These are phyloP conservation scores for Curvularia sp. DNA, from an alignment of 2,329 filamentous ascomycete species.

Conservation along the genomic window DNA sequence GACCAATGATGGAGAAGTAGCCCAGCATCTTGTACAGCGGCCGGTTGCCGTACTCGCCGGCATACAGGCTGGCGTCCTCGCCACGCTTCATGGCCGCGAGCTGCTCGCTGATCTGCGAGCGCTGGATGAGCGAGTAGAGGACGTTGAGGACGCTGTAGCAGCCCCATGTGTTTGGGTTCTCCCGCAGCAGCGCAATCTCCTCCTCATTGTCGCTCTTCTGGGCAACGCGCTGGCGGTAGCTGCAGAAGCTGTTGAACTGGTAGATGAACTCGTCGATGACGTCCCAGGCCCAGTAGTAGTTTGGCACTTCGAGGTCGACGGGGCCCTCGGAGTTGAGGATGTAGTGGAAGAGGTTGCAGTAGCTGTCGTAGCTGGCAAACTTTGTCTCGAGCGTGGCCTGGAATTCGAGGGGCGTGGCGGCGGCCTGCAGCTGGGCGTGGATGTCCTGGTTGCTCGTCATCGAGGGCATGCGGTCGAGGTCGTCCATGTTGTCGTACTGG, in stretches of 20 bases:
- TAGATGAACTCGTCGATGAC: conserved; percentile 99
- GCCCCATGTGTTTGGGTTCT: conserved; percentile 99
- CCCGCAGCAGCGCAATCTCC: conserved; percentile 87
- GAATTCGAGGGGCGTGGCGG: conserved; percentile 94
- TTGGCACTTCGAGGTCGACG: conserved; percentile 94
- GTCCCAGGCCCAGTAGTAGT: conserved; percentile 99
- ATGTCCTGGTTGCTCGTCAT: conserved; percentile 83
- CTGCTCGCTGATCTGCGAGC: conserved; percentile 98
- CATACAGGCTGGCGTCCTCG: conserved; percentile 86
- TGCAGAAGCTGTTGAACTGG: conserved; percentile 99
- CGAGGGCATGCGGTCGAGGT: conserved; percentile 73
- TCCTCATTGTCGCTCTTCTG: conserved; percentile 85
- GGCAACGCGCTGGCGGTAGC: conserved; percentile 91
- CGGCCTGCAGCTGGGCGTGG: conserved; percentile 87
- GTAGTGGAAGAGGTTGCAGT: conserved; percentile 99
- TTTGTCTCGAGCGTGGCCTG: conserved; percentile 95
- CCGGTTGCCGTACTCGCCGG: conserved; percentile 93
- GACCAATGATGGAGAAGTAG: conserved; percentile 98
- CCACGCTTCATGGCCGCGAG: conserved; percentile 91
- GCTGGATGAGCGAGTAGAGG: conserved; percentile 97
- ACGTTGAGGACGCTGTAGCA: conserved; percentile 99
- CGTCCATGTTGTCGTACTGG: conserved; percentile 86
- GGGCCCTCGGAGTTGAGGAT: conserved; percentile 99
- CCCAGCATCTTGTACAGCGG: conserved; percentile 97
- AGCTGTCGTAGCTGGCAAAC: conserved; percentile 98